Conservation (phyloP, 768 basidiomycete species). For the Tulasnella sp. region DNA sequence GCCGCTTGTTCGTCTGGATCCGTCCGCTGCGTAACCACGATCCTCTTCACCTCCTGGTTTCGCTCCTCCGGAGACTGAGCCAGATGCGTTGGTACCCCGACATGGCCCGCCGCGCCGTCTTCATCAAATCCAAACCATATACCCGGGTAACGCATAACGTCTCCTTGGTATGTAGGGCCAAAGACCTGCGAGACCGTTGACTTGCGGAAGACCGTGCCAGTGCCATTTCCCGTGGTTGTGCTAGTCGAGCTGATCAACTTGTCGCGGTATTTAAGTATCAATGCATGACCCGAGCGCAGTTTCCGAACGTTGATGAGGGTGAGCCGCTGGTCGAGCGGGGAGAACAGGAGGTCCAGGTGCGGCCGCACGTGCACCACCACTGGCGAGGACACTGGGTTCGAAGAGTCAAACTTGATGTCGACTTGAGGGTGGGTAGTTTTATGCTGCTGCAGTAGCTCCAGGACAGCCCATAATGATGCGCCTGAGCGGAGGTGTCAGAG, state of each 20-base stretch:
- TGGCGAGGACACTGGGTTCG: slow-evolving; percentile 68
- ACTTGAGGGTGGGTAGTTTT: slow-evolving; percentile 73
- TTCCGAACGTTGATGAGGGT: slow-evolving; percentile 75
- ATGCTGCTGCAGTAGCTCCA: slow-evolving; percentile 66
- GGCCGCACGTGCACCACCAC: slow-evolving; percentile 78
- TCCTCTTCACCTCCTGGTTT: slow-evolving; percentile 73
- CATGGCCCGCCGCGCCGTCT: slow-evolving; percentile 48
- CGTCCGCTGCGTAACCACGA: slow-evolving; percentile 66
- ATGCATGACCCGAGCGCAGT: slow-evolving; percentile 54
- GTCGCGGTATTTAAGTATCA: slow-evolving; percentile 28
- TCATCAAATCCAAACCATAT: slow-evolving; percentile 85
- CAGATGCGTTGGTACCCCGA: slow-evolving; percentile 48
- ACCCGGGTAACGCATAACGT: slow-evolving; percentile 79
- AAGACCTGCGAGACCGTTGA: slow-evolving; percentile 71
- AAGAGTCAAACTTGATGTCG: slow-evolving; percentile 80
- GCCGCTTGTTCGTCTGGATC: slow-evolving; percentile 49
- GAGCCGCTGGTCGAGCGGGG: slow-evolving; percentile 74
- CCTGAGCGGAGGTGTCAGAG: slow-evolving; percentile 50
- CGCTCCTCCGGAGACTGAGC: slow-evolving; percentile 55
- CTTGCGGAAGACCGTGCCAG: slow-evolving; percentile 61
- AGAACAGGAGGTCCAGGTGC: slow-evolving; percentile 84
- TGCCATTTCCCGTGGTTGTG: slow-evolving; percentile 41
- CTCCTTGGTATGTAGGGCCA: slow-evolving; percentile 80
- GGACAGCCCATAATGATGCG: slow-evolving; percentile 74
- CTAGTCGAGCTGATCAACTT: slow-evolving; percentile 30